A percentile compares a stretch with the other conserved stretches of the same genome.
These are phyloP conservation scores for Daedaleopsis sinensis DNA, from an alignment of 768 basidiomycete genomes.

Conservation along the genomic window DNA sequence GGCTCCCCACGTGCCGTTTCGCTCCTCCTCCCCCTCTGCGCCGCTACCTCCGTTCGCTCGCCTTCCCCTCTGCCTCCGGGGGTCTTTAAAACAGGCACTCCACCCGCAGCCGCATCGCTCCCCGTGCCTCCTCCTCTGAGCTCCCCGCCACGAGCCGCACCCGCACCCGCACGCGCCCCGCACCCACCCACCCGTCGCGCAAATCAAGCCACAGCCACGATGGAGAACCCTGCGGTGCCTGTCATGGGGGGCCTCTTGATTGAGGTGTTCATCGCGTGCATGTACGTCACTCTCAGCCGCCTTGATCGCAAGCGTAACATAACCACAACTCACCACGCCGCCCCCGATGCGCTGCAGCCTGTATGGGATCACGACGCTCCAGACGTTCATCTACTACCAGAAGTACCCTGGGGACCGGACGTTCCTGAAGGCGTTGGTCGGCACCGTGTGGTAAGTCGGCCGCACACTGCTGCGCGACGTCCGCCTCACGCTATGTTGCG, in stretches of 20 bases:
- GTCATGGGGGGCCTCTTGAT: conserved; percentile 18
- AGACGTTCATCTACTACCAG: conserved; percentile 19
- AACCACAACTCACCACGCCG: too few species aligned
- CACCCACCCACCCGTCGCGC: background rate
- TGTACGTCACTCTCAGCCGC: conserved; percentile 8
- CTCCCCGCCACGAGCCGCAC: background rate
- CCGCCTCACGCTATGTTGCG: background rate
- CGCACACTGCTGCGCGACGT: background rate
- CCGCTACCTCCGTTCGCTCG: background rate
- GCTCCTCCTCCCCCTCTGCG: background rate
- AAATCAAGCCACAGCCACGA: background rate
- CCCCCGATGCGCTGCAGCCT: background rate
- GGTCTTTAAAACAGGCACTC: background rate
- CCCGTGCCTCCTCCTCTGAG: background rate
- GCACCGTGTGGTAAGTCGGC: background rate
- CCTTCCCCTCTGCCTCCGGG: background rate
- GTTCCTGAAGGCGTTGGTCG: conserved; percentile 10
- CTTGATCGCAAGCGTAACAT: too few species aligned
- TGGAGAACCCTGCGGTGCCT: conserved; percentile 11
- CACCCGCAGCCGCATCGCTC: background rate
- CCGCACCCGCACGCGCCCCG: background rate
- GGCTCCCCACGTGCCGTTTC: background rate
- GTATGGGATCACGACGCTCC: conserved; percentile 20
- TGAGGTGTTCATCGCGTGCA: conserved; percentile 19
- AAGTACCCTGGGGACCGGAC: conserved; percentile 7